These are phyloP conservation scores for Psilocybe mexicana DNA, from an alignment of 1,284 basidiomycete genomes.

Conservation along the genomic window DNA sequence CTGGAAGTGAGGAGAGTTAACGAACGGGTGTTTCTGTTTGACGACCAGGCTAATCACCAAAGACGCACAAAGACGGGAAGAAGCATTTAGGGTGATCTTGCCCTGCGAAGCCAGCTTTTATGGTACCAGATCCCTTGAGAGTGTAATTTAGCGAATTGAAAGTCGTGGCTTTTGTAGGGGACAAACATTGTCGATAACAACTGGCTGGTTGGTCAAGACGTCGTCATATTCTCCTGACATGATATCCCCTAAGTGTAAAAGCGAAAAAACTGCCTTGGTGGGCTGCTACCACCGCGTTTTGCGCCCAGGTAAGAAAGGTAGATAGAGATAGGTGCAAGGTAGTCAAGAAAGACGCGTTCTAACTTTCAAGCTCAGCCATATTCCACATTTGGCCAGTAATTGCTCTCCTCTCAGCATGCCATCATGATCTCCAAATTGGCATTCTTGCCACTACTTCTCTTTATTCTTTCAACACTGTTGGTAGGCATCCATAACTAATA, in stretches of 20 bases:
- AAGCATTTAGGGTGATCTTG: conserved; percentile 98
- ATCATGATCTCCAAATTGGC: conserved; percentile 5
- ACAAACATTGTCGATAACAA: conserved; percentile 94
- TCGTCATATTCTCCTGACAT: conserved; percentile 88
- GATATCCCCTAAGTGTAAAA: conserved; percentile 7
- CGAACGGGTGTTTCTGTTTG: conserved; percentile 24
- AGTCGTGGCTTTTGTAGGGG: conserved; percentile 18
- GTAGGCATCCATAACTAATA: conserved; percentile 8
- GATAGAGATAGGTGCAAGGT: conserved; percentile 1
- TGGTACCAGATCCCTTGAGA: conserved; percentile 90
- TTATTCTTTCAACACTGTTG: conserved; percentile 25
- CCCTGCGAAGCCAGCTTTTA: conserved; percentile 97
- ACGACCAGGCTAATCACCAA: conserved; percentile 37
- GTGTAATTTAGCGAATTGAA: conserved; percentile 19
- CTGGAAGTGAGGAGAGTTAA: conserved; percentile 45
- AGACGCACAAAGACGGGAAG: conserved; percentile 94
- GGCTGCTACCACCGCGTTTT: conserved; percentile 1
- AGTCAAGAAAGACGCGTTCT: conserved; percentile 17
- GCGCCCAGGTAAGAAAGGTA: conserved; percentile 2
- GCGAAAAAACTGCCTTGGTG: background rate
- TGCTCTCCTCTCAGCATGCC: background rate
- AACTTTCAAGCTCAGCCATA: conserved; percentile 23
- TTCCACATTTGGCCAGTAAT: conserved; percentile 1
- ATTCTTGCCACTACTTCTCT: conserved; percentile 11
- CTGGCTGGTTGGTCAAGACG: conserved; percentile 89